A percentile compares a stretch with the other conserved stretches of the same genome.
Conservation (phyloP, 495 filamentous ascomycete genomes). For the Aspergillus funiculosus region DNA sequence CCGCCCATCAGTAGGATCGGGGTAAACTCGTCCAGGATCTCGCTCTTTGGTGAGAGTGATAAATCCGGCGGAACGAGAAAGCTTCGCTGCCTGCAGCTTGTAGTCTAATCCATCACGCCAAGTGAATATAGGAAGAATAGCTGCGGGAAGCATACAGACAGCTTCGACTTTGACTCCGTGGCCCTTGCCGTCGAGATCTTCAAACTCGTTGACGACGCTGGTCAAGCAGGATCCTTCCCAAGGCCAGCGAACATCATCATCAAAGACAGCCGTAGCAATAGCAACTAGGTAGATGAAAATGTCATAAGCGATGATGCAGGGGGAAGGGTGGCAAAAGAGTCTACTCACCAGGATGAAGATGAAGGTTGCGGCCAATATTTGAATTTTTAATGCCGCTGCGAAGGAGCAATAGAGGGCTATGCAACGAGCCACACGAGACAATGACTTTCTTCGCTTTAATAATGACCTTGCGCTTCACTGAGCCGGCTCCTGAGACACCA, state of each 20-base stretch:
- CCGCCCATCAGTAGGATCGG: constrained; percentile 61
- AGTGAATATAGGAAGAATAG: constrained; percentile 51
- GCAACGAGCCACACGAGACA: constrained; percentile 64
- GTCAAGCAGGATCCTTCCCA: constrained; percentile 84
- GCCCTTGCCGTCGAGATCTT: constrained; percentile 73
- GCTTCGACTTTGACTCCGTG: constrained; percentile 81
- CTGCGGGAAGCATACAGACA: constrained; percentile 59
- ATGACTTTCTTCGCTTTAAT: constrained; percentile 81
- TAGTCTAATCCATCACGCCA: constrained; percentile 62
- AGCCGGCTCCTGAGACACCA: constrained; percentile 45
- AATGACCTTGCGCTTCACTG: constrained; percentile 51
- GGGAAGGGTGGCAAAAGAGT: too few species aligned
- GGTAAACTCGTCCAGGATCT: constrained; percentile 66
- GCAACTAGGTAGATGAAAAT: constrained; percentile 31
- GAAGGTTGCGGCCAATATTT: constrained; percentile 79
- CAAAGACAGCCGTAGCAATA: constrained; percentile 54
- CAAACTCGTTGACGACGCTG: constrained; percentile 66
- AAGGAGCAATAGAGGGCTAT: constrained; percentile 68
- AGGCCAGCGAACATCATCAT: constrained; percentile 58
- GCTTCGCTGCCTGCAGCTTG: constrained; percentile 58
- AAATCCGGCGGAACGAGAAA: constrained; percentile 58
- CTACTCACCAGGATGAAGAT: constrained; percentile 63
- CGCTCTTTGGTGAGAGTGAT: constrained; percentile 68
- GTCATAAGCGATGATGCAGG: too few species aligned
- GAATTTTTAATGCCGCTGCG: constrained; percentile 69